phyloP scores from a whole-genome alignment of 257 asterid species.

The Petrea volubilis region DNA sequence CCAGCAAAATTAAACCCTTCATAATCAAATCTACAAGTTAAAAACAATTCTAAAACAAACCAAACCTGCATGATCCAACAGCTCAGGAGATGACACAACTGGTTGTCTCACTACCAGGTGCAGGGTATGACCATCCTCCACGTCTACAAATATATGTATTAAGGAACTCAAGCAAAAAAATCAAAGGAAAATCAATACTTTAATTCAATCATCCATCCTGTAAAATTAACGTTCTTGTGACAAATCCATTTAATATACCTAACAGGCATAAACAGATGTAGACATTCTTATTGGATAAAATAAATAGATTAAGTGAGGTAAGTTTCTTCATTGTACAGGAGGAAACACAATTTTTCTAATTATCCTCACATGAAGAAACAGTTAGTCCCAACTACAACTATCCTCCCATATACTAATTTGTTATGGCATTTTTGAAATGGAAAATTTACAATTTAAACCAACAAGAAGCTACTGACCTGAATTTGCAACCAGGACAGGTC shows the following conservation, averaged over 20 bases:
- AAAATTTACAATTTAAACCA: too few species aligned
- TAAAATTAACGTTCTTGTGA: conserved; percentile 1
- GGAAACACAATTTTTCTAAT: too few species aligned
- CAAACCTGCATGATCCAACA: conserved; percentile 63
- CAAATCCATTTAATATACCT: neutral
- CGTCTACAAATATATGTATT: conserved; percentile 56
- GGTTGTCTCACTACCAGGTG: conserved; percentile 95
- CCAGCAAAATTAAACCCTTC: neutral
- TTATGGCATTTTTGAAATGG: too few species aligned
- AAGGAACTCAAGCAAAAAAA: conserved; percentile 52
- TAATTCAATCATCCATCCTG: conserved; percentile 3
- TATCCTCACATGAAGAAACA: too few species aligned
- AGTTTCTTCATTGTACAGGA: too few species aligned
- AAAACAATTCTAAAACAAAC: conserved; percentile 1
- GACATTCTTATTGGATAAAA: conserved; percentile 1
- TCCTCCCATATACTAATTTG: too few species aligned
- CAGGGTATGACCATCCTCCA: conserved; percentile 96
- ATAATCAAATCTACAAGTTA: conserved; percentile 8
- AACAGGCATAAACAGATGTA: neutral
- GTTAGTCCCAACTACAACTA: too few species aligned
- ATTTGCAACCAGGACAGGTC: too few species aligned
- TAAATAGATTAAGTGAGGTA: too few species aligned
- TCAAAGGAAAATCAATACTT: neutral
- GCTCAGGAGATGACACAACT: conserved; percentile 47
- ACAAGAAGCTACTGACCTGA: too few species aligned